Base-by-base conservation (phyloP, 768 basidiomycete genomes). In the Flagelloscypha sp. region DNA sequence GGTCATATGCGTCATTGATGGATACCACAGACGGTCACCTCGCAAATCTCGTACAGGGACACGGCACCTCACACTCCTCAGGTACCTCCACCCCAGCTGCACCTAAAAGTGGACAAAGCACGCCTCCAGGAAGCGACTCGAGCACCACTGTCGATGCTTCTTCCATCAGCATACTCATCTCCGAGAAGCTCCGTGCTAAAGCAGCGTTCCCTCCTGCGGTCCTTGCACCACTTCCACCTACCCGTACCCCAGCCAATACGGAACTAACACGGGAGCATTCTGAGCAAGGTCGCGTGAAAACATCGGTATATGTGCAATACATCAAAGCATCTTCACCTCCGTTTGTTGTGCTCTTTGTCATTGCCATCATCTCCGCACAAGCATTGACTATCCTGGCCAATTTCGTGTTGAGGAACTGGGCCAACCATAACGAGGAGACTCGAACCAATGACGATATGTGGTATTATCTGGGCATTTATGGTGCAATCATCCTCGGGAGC, bases 221-320 rank as follows among this genome's bases (percentile, higher is more conserved):
- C 13, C 48, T 82, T 24, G 72, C 66, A 7, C 48, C 60, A 9
- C 52, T 59, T 7, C 53, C 65, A 3, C 48, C 65, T 7, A 44
- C 63, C 1, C 66, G 67, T 13, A 54, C 59, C 8, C 47, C 59
- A 3, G 45, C 59, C 20, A 61, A 66, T 0, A 57, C 63, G 18
- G 79, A 76, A 2, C 53, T 76, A 10, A 65, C 68, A 11, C 76
- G 76, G 48, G 84, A 87, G 51, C 81, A 86, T 52, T 68, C 63
- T 35, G 86, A 90, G 48, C 78, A 81, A 50, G 90, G 90, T 4
- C 72, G 70, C 17, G 90, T 94, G 38, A 89, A 89, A 56, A 48
- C 53, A 10, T 60, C 70, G 5, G 87, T 95, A 2, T 95, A 95
- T 54, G 50, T 58, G 33, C 62, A 76, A 38, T 95, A 95, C 50